These are phyloP conservation scores for Leersia perrieri DNA, from an alignment of 176 grass and related monocot species.

Conservation along the genomic window DNA sequence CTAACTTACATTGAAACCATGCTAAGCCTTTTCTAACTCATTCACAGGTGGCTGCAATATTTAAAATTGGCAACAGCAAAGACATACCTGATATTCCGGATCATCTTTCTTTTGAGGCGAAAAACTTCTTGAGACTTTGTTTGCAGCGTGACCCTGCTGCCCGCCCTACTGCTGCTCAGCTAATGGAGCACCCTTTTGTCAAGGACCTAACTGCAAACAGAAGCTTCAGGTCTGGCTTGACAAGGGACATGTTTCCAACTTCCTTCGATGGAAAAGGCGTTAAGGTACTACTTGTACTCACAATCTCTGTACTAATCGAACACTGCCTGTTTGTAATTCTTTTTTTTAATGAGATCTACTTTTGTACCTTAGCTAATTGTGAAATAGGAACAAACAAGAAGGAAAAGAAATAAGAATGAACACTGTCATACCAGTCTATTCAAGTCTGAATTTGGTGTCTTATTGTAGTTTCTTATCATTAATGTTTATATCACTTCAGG, in stretches of 20 bases:
- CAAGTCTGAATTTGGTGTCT: not conserved
- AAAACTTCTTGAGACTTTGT: constrained; percentile 78
- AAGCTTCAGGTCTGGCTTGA: constrained; percentile 44
- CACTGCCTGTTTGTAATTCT: not conserved
- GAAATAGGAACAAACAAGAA: not conserved
- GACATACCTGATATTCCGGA: constrained; percentile 94
- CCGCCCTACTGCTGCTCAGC: constrained; percentile 76
- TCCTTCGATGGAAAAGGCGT: constrained; percentile 27
- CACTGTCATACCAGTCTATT: not conserved
- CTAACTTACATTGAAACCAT: not conserved
- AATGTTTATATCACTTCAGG: constrained; percentile 28
- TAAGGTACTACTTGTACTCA: constrained; percentile 23
- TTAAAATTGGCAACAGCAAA: constrained; percentile 99
- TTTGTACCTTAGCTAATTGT: not conserved
- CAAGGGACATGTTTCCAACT: constrained; percentile 35
- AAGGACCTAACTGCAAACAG: constrained; percentile 51
- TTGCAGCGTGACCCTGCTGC: constrained; percentile 87
- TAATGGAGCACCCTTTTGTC: constrained; percentile 87
- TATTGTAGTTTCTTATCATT: constrained; percentile 15
- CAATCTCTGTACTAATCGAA: constrained; percentile 1
- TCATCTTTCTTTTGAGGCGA: constrained; percentile 68
- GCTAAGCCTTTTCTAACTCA: constrained; percentile 22
- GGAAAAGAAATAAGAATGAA: not conserved
- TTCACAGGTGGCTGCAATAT: constrained; percentile 93
- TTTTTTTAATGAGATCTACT: not conserved